Conservation (phyloP, 2,329 filamentous ascomycete genomes). For the Didymella glomerata region DNA sequence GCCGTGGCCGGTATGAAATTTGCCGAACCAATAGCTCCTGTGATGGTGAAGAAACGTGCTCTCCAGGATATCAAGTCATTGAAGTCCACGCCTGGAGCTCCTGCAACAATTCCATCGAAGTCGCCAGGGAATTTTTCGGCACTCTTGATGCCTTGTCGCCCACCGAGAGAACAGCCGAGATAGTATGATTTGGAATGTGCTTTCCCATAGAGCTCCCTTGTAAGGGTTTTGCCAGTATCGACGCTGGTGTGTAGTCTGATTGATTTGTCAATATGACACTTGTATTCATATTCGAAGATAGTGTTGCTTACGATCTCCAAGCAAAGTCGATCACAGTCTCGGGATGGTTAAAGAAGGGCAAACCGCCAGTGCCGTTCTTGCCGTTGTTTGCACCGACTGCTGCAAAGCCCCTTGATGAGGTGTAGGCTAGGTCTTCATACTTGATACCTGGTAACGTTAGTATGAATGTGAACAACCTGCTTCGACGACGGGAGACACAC, state of each 20-base stretch:
- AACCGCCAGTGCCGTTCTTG: slow-evolving; percentile 55
- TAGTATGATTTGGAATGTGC: slow-evolving; percentile 51
- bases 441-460: slow-evolving; percentile 48
- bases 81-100: slow-evolving; percentile 44
- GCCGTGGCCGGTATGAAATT: slow-evolving; percentile 32
- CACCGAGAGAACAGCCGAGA: slow-evolving; percentile 47
- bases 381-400: slow-evolving; percentile 53
- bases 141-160: slow-evolving; percentile 43
- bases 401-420: slow-evolving; percentile 48
- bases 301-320: slow-evolving; percentile 48
- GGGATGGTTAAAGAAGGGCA: slow-evolving; percentile 55
- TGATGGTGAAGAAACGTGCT: slow-evolving; percentile 43
- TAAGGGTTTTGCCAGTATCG: slow-evolving; percentile 51
- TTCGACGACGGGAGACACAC: slow-evolving; percentile 35
- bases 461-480: background rate
- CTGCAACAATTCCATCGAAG: slow-evolving; percentile 48
- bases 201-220: slow-evolving; percentile 49
- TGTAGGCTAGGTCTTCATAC: slow-evolving; percentile 54
- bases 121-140: slow-evolving; percentile 44
- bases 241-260: slow-evolving; percentile 51
- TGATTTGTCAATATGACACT: background rate
- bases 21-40: slow-evolving; percentile 30
- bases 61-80: slow-evolving; percentile 43
- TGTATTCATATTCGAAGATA: too few species aligned
- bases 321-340: slow-evolving; percentile 60